phyloP scores from a whole-genome alignment of 768 basidiomycete species.

The Pisolithus marmoratus region DNA sequence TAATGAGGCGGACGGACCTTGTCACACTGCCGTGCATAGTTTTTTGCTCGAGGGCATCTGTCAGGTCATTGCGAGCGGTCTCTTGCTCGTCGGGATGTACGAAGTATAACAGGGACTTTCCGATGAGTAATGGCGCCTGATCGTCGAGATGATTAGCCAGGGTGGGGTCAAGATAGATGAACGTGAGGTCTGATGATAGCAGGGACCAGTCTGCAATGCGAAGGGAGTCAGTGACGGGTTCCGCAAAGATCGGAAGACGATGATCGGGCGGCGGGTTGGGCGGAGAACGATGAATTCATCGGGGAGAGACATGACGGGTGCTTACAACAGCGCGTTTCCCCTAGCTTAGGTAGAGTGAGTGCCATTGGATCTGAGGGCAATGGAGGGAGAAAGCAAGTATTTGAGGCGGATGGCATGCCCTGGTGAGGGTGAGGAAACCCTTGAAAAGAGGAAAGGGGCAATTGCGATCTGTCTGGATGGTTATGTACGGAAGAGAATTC shows the following conservation, averaged over 20 bases:
- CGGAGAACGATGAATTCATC: conserved; percentile 2
- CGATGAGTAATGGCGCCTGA: conserved; percentile 61
- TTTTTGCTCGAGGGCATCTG: conserved; percentile 64
- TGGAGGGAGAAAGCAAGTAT: conserved; percentile 21
- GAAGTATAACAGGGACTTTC: conserved; percentile 66
- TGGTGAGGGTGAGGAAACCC: conserved; percentile 29
- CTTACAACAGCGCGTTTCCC: conserved; percentile 75
- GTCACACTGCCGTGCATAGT: conserved; percentile 83
- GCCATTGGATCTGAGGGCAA: conserved; percentile 32
- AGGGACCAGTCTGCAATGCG: conserved; percentile 66
- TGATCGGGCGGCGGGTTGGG: conserved; percentile 18
- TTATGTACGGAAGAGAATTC: conserved; percentile 27
- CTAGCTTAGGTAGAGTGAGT: conserved; percentile 47
- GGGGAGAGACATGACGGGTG: conserved; percentile 14
- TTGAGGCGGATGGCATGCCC: conserved; percentile 23
- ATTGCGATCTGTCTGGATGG: conserved; percentile 28
- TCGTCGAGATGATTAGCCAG: conserved; percentile 64
- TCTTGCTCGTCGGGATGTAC: conserved; percentile 82
- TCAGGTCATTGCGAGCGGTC: conserved; percentile 68
- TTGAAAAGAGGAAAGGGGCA: conserved; percentile 35
- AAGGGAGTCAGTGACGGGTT: conserved; percentile 14
- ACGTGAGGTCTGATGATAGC: conserved; percentile 66
- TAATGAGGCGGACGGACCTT: conserved; percentile 36
- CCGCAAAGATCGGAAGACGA: conserved; percentile 7
- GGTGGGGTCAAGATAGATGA: conserved; percentile 82